Conservation (phyloP, 1,284 basidiomycete species). For the Porphyrellus sp. region DNA sequence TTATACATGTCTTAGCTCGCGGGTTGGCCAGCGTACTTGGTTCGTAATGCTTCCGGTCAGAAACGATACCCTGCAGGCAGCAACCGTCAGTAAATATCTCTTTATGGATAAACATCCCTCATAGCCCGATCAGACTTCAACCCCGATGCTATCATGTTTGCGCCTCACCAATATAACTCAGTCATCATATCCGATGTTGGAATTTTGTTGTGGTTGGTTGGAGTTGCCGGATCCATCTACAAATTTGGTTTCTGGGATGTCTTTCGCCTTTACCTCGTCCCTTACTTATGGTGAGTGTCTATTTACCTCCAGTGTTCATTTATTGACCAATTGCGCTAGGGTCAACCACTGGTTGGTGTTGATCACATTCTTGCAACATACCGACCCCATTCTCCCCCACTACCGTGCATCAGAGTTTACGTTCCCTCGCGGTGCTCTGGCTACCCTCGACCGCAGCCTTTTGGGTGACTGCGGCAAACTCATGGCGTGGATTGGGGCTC, state of each 20-base stretch:
- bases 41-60: slow-evolving; percentile 88
- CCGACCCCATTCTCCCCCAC: slow-evolving; percentile 92
- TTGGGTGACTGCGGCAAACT: slow-evolving; percentile 75
- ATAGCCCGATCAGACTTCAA: slow-evolving; percentile 64
- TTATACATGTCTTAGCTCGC: slow-evolving; percentile 46
- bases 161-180: slow-evolving; percentile 76
- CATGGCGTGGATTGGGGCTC: slow-evolving; percentile 77
- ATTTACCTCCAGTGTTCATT: neutral
- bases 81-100: slow-evolving; percentile 63
- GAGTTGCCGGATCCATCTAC: slow-evolving; percentile 59
- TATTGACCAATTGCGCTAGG: slow-evolving; percentile 33
- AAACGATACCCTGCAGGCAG: slow-evolving; percentile 76
- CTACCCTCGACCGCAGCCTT: slow-evolving; percentile 88
- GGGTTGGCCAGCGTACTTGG: slow-evolving; percentile 89
- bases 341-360: slow-evolving; percentile 89
- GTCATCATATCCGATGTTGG: slow-evolving; percentile 87
- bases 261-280: slow-evolving; percentile 79
- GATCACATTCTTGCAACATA: slow-evolving; percentile 97
- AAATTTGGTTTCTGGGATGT: slow-evolving; percentile 74
- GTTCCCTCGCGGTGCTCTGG: slow-evolving; percentile 92
- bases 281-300: slow-evolving; percentile 77
- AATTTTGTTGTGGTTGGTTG: slow-evolving; percentile 68
- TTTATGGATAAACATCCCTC: neutral
- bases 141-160: slow-evolving; percentile 81
- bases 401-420: slow-evolving; percentile 91